phyloP scores from a whole-genome alignment of 78 protist genomes.

The Dictyostelium brefeldianum region DNA sequence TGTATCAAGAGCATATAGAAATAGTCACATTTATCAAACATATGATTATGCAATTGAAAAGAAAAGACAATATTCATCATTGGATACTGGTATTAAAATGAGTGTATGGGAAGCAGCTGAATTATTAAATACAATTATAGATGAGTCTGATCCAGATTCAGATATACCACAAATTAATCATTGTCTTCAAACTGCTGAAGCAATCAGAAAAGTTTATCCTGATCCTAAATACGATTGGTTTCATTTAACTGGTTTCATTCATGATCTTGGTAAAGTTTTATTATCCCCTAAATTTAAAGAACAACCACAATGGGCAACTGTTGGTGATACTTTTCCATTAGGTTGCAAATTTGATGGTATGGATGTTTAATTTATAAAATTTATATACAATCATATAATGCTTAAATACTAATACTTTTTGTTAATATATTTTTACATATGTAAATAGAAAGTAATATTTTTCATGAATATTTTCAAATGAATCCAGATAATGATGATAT shows the following conservation, averaged over 20 bases:
- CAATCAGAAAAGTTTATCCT: conserved; percentile 83
- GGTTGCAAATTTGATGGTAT: conserved; percentile 86
- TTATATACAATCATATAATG: not conserved
- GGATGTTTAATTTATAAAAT: not conserved
- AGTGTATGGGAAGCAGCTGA: conserved; percentile 81
- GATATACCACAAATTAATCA: conserved; percentile 88
- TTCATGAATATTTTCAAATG: conserved; percentile 60
- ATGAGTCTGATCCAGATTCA: conserved; percentile 92
- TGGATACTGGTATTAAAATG: conserved; percentile 40
- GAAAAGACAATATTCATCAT: not conserved
- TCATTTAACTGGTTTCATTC: conserved; percentile 92
- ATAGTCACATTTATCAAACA: conserved; percentile 76
- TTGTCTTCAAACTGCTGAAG: conserved; percentile 94
- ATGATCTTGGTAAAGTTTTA: conserved; percentile 93
- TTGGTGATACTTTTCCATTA: conserved; percentile 95
- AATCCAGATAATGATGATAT: conserved; percentile 85
- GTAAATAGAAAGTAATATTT: conserved; percentile 71
- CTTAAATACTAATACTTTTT: not conserved
- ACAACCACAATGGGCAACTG: conserved; percentile 94
- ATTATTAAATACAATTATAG: conserved; percentile 66
- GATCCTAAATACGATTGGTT: conserved; percentile 90
- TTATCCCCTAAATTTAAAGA: conserved; percentile 64
- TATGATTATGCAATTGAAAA: conserved; percentile 48
- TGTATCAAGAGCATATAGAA: conserved; percentile 62
- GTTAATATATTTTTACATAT: not conserved